Base-by-base conservation (phyloP, 2,329 filamentous ascomycete genomes). In the Chalaropsis ovoidea region DNA sequence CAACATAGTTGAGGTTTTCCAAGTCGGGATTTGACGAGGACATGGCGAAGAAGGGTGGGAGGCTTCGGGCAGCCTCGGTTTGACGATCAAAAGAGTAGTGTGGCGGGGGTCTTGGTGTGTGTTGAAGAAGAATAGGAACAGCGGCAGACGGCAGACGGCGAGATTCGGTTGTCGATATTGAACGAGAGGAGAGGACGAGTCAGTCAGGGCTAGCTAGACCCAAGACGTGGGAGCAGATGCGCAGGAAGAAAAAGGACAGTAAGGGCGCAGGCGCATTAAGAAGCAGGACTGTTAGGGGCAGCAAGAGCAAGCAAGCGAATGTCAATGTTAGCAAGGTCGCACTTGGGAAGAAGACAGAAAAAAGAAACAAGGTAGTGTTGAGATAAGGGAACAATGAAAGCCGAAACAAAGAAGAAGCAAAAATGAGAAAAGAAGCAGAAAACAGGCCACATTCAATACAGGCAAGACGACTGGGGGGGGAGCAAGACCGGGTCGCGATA, bases 1-100 rank as follows among this genome's bases (percentile, higher is more conserved):
- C 69, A 62, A 77, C 71, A 70, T 81, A 81, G 71, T 77, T 73
- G 66, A 78, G 72, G 52, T 71, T 70, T 70, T 80, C 75, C 68
- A 78, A 75, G 69, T 80, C 74, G 72, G 54, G 76, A 70, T 68
- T 73, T 74, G 63, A 76, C 73, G 42, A 76, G 65, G 68, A 72
- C 72, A 69, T 69, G 45, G 61, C 13, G 45, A 45, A 35, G 15
- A 22, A 58, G 41, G 19, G 22, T 45, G 39, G 22, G 47, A 42
- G 41, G 45, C 22, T 24, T 24, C 24, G 45, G 19, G 41, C 6
- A 15, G 58, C 47, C 31, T 43, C 39, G 4, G 27, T n/a, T 17
- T n/a, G 35, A 52, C 31, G 56, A 24, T 19, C 35, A 39, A 7
- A 61, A 52, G 27, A 60, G 41, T n/a, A 27, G 58, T n/a, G 24